Evolutionary conservation across 1,139 yeast species (phyloP), one percentile per base, ranked within the genome.

Genomic region (Blastobotrys buckinghamii): DNA sequence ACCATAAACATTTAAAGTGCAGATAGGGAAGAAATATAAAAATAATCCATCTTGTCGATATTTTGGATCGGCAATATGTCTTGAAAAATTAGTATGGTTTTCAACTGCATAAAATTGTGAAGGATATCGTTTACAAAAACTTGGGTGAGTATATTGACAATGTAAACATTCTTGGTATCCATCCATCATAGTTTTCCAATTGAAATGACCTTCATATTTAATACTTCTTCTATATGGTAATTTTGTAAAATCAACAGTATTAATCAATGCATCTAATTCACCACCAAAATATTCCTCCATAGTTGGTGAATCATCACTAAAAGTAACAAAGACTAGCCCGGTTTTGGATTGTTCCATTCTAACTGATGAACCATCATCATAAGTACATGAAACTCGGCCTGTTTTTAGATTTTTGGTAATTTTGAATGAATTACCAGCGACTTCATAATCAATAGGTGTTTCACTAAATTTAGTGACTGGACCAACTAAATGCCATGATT

Each of bases 181-280:
- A 30, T 47, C 49, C 29, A 47, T 47, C 49, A 47, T 47, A 29
- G 49, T 47, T 41, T 47, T 47, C 49, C 49, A 47, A 35, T 47
- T 47, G 39, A 47, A 47, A 27, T 42, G 37, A n/a, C 49, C 49
- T 15, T 45, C 42, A 43, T 47, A 47, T 19, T 35, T 29, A 35
- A 47, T 42, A 9, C 46, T 42, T 15, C 43, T 38, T 17, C 49
- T 42, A 36, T 47, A 39, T 24, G 49, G 49, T 32, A 47, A 22
- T 30, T 47, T 47, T 30, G 42, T 47, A 35, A 47, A 47, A 32
- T 47, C 49, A 5, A 47, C 49, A 3, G 43, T 36, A 27, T 47
- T 39, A 30, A 47, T 47, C 34, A 47, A 30, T 17, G 44, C 43
- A n/a, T 43, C 45, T 13, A 47, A 22, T 19, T 47, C 40, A 22